Conservation (phyloP, 164 flowering plant genomes). For the Annona squamosa region DNA sequence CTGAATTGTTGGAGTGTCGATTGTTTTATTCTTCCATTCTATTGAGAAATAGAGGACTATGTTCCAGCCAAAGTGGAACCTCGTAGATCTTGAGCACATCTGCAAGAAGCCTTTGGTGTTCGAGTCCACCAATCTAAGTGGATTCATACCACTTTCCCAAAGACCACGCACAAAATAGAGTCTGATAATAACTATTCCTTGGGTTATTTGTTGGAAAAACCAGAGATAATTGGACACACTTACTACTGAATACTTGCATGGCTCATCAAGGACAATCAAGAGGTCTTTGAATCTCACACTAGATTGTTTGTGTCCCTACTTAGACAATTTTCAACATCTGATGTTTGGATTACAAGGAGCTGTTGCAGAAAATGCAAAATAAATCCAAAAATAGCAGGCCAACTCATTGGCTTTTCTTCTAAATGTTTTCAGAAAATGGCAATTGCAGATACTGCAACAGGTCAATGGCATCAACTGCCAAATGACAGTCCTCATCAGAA, state of each 20-base stretch:
- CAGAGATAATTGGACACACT: neutral
- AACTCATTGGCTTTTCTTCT: neutral
- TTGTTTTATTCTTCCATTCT: too few species aligned
- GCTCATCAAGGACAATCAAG: too few species aligned
- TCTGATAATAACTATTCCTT: neutral
- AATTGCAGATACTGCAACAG: neutral
- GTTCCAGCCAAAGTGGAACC: too few species aligned
- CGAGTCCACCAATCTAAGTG: neutral
- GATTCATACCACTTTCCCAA: neutral
- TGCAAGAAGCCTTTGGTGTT: neutral
- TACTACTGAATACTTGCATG: too few species aligned
- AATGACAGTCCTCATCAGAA: neutral
- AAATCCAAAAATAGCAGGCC: neutral
- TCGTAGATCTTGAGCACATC: too few species aligned
- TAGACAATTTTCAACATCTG: neutral
- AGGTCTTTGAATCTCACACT: too few species aligned
- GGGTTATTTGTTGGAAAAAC: neutral
- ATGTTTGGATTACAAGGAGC: neutral
- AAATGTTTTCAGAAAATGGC: neutral
- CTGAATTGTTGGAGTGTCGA: too few species aligned
- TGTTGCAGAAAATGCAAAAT: neutral
- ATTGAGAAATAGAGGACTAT: too few species aligned
- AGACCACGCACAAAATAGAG: neutral
- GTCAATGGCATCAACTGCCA: neutral
- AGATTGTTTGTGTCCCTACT: neutral